Percentiles rank a stretch among this genome's conserved stretches.
These are phyloP conservation scores for Globisporangium spiculum DNA, from an alignment of 352 stramenopile genomes.

Conservation along the genomic window DNA sequence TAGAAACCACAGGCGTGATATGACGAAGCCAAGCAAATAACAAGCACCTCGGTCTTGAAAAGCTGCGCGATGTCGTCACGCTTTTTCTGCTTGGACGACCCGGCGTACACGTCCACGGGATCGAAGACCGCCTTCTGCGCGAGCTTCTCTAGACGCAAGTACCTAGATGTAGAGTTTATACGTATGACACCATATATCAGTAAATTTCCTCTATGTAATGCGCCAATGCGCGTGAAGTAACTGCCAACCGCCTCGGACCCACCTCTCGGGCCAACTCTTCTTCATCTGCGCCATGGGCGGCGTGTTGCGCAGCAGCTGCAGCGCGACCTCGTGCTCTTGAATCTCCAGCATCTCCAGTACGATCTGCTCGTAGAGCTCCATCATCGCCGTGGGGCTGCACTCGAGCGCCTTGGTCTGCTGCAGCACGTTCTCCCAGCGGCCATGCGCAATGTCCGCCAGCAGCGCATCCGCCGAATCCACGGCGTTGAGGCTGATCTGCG, in stretches of 20 bases:
- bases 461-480: conserved; percentile 87
- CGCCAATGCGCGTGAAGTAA: background rate
- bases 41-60: conserved; percentile 62
- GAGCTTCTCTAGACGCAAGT: conserved; percentile 74
- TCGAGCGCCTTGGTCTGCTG: conserved; percentile 79
- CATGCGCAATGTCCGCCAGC: conserved; percentile 67
- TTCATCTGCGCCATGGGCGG: conserved; percentile 51
- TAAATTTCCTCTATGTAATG: background rate
- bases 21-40: background rate
- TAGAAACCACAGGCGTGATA: background rate
- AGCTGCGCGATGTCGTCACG: conserved; percentile 74
- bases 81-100: conserved; percentile 72
- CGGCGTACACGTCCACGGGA: conserved; percentile 57
- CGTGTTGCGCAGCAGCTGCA: conserved; percentile 52
- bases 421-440: conserved; percentile 89
- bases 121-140: conserved; percentile 69
- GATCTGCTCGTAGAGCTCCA: conserved; percentile 89
- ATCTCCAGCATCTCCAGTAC: conserved; percentile 87
- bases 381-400: conserved; percentile 65
- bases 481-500: conserved; percentile 82
- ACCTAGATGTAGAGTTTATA: conserved; percentile 24
- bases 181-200: background rate
- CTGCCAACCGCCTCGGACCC: conserved; percentile 4
- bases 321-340: conserved; percentile 73
- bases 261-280: conserved; percentile 48